These are phyloP conservation scores for Stipa capillata DNA, from an alignment of 176 grass and related monocot species.

Conservation along the genomic window DNA sequence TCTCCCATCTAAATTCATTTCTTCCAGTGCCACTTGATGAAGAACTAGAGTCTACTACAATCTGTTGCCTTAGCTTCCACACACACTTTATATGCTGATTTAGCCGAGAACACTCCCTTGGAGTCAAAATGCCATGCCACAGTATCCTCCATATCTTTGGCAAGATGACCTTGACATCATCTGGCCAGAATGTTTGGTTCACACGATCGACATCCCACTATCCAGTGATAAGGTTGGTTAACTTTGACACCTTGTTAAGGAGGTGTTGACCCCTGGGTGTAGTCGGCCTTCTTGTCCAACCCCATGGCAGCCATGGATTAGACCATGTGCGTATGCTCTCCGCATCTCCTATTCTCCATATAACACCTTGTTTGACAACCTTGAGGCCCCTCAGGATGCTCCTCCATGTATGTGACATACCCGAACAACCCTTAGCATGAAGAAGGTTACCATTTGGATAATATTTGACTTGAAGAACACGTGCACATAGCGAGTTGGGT, in stretches of 20 bases:
- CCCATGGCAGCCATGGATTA: not conserved
- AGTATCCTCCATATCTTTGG: no score
- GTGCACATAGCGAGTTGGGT: not conserved
- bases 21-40: no score
- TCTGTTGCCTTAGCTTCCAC: no score
- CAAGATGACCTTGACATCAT: no score
- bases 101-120: no score
- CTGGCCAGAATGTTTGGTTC: no score
- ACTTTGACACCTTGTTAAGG: not conserved
- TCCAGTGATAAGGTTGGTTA: not conserved
- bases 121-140: no score
- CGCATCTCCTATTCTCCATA: not conserved
- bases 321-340: not conserved
- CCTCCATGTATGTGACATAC: not conserved
- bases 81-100: no score
- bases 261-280: accelerated
- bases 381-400: not conserved
- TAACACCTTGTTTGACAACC: not conserved
- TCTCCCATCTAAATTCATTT: no score
- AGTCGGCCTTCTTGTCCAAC: accelerated
- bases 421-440: not conserved
- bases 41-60: no score
- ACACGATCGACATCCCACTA: not conserved
- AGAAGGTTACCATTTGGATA: not conserved
- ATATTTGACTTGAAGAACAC: not conserved